A percentile compares a stretch with the other conserved stretches of the same genome.
phyloP scores from a whole-genome alignment of 345 rosid genomes.

The Trapa incisa region DNA sequence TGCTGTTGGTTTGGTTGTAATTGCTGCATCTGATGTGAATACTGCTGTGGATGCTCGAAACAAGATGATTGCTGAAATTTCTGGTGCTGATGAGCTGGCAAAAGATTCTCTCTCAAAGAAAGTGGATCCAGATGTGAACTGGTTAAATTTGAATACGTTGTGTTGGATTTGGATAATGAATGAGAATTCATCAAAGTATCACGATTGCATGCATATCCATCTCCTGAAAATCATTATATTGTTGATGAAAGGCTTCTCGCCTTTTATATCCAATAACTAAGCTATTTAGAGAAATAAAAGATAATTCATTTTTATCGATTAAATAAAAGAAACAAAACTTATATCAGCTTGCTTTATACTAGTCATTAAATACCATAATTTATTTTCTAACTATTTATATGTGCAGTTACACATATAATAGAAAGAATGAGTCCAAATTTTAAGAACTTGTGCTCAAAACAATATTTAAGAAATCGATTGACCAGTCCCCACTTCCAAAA shows the following conservation, averaged over 20 bases:
- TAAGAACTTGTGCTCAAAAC: no score
- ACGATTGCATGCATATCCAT: slow-evolving; percentile 44
- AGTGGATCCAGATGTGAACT: slow-evolving; percentile 32
- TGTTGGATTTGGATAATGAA: slow-evolving; percentile 42
- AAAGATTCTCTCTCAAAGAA: slow-evolving; percentile 36
- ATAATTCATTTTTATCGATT: neutral
- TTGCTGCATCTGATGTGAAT: slow-evolving; percentile 41
- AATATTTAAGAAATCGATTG: neutral
- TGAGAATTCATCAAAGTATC: slow-evolving; percentile 46
- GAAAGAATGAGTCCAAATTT: neutral
- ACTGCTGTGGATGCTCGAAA: slow-evolving; percentile 41
- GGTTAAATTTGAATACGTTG: slow-evolving; percentile 39
- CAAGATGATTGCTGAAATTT: slow-evolving; percentile 43
- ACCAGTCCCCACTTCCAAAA: neutral
- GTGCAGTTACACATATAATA: neutral
- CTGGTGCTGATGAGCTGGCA: slow-evolving; percentile 42
- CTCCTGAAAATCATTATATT: slow-evolving; percentile 35
- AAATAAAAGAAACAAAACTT: neutral
- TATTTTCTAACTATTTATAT: neutral
- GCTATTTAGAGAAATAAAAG: neutral
- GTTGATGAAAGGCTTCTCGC: neutral
- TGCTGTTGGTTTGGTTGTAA: slow-evolving; percentile 59
- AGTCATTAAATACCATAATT: neutral
- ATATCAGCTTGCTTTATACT: neutral
- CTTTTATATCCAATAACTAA: slow-evolving; percentile 1